Evolutionary conservation across 495 filamentous ascomycete species (phyloP).

Genomic region (Daldinia grandis): DNA sequence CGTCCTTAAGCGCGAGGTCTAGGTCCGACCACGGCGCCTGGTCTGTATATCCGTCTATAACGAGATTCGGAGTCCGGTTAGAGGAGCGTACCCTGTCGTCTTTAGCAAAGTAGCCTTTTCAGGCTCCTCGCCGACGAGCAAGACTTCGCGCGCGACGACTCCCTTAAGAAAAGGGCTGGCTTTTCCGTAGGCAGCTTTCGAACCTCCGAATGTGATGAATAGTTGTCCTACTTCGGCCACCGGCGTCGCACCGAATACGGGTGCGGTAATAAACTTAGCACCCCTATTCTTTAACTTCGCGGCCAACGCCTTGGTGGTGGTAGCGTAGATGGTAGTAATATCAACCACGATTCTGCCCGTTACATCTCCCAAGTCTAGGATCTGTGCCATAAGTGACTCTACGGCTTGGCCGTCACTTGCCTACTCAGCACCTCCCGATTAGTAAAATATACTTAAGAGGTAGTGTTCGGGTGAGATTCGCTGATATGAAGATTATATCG

Average conservation of each 20-base stretch:
- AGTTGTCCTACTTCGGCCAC: neutral
- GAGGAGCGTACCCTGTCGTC: neutral
- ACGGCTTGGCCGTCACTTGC: neutral
- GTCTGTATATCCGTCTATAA: neutral
- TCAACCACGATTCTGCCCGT: neutral
- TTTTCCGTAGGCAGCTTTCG: neutral
- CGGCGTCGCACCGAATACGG: neutral
- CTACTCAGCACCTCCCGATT: neutral
- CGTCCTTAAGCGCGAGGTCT: neutral
- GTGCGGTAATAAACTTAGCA: neutral
- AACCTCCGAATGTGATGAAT: neutral
- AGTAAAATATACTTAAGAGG: neutral
- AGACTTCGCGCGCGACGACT: neutral
- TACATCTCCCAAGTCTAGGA: neutral
- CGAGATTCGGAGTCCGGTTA: neutral
- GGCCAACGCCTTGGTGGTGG: neutral
- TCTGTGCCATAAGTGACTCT: neutral
- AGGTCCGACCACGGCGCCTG: neutral
- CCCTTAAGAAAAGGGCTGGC: neutral
- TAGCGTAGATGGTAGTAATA: neutral
- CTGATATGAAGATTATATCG: neutral
- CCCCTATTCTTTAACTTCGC: neutral
- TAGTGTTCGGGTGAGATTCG: neutral
- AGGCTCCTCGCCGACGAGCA: neutral
- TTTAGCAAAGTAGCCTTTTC: neutral